Conservation (phyloP, 805 yeast genomes). For the Torulaspora quercuum region DNA sequence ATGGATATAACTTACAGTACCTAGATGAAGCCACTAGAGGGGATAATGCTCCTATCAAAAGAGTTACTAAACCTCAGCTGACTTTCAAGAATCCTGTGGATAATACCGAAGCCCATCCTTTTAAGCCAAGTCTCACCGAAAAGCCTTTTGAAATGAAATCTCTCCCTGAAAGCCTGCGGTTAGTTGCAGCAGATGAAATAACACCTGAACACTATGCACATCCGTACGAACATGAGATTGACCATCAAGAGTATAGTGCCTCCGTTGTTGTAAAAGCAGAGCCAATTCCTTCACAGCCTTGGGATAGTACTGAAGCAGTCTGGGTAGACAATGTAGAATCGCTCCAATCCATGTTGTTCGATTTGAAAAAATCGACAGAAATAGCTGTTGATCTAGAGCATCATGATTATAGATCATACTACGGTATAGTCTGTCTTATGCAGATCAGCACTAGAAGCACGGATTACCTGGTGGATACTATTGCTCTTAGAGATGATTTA, state of each 20-base stretch:
- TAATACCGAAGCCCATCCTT: constrained; percentile 67
- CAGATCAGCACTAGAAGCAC: constrained; percentile 79
- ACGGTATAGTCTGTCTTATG: constrained; percentile 89
- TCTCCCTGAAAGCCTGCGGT: constrained; percentile 48
- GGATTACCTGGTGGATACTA: constrained; percentile 86
- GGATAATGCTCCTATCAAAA: constrained; percentile 24
- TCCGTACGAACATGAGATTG: constrained; percentile 78
- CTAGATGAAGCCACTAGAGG: constrained; percentile 44
- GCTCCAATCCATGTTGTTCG: constrained; percentile 52
- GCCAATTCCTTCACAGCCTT: constrained; percentile 54
- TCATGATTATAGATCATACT: constrained; percentile 85
- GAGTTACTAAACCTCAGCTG: constrained; percentile 65
- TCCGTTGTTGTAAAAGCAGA: constrained; percentile 44
- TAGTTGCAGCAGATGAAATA: constrained; percentile 40
- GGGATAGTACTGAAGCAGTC: constrained; percentile 60
- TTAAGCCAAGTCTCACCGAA: constrained; percentile 62
- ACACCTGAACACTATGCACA: constrained; percentile 64
- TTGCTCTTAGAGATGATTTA: constrained; percentile 71
- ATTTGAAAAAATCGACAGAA: constrained; percentile 50
- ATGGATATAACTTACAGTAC: constrained; percentile 39
- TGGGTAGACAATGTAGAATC: constrained; percentile 67
- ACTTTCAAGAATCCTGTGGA: constrained; percentile 57
- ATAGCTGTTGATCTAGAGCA: constrained; percentile 95
- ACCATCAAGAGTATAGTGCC: constrained; percentile 63
- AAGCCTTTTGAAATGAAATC: constrained; percentile 71